Evolutionary conservation across 371 early-diverging fungal genomes (phyloP), one percentile per base, ranked within the genome.

Genomic region (Coemansia sp.): DNA sequence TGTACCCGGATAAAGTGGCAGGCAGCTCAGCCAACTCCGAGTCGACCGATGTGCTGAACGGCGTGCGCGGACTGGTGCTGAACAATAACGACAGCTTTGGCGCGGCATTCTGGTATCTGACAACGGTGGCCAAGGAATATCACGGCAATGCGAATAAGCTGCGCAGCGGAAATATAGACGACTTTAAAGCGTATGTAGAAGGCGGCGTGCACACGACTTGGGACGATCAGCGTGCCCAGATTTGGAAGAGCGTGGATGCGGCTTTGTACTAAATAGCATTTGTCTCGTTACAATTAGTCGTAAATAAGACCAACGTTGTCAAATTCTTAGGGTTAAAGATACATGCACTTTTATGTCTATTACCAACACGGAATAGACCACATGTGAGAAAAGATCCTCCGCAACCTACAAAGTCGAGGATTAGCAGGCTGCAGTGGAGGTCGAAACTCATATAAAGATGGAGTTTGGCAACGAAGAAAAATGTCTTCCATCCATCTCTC

Each of bases 21-120:
- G 5, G 28, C 5, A 26, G 33, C 25, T 26, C 23, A 9, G 54
- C 48, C 1, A 14, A 12, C 11, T 14, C 14, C 7, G 16, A 44
- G 47, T 16, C 14, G 11, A 26, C 26, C 8, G 1, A 23, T 21
- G 47, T 6, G 4, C 70, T 53, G 67, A 75, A 78, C 55, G 42
- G 14, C 8, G 68, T 77, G 23, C 68, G 68, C 16, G 56, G 8
- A 20, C 51, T 79, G 50, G 79, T 78, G 9, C 67, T 79, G 2
- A 51, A 62, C 59, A 47, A 67, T 37, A 28, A 75, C 72, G 78
- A 79, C 55, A 79, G 72, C 78, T 79, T 79, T 71, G 79, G 78
- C 9, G 57, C 79, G 1, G 79, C 64, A 4, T 74, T 75, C 55
- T 79, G 79, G 79, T 79, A 71, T 57, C 61, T 79, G 42, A 40